Base-by-base conservation (phyloP, 345 rosid species). In the Brassica carinata region DNA sequence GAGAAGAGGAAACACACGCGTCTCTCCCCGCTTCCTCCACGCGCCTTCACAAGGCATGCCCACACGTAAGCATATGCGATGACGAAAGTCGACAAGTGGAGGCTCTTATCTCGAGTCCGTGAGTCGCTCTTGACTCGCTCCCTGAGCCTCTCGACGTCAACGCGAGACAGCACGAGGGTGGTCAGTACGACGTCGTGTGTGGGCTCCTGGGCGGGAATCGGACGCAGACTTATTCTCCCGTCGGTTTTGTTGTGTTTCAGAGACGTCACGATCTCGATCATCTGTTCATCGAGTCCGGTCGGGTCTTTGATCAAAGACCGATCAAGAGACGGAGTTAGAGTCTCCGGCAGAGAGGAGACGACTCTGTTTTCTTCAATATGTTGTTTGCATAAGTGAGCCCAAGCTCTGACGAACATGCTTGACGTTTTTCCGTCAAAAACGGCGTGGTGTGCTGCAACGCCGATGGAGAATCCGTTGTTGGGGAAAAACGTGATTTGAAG, bases 11-110 rank as follows among this genome's bases (percentile, higher is more conserved):
- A 19, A 59, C 75, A n/a, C 33, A 66, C 79, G 0, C 63, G 8
- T 26, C 66, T 48, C 31, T 78, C 82, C 2, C 2, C 29, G 0
- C 40, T 17, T 23, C 69, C 83, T 6, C 15, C 79, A 27, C 72
- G 74, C 0, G 88, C 80, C 76, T 71, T 82, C 13, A 73, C 84
- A 2, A 69, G 2, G 38, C 85, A 85, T 0, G 61, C 76, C n/a
- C 73, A 68, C n/a, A 18, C 33, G 34, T 86, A 81, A 0, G 91
- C 82, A 27, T 34, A 74, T 0, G 79, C 72, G 2, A 88, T 30
- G 7, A 81, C 87, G 34, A 85, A 86, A 10, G 75, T 74, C 0
- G 88, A 88, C 18, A 83, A 34, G 51, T 72, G 78, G n/a, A 69
- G 64, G 7, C 11, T n/a, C 31, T 7, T 77, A 1, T 81, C 40